These are phyloP conservation scores for Ceriops decandra DNA, from an alignment of 345 rosid genomes.

Conservation along the genomic window DNA sequence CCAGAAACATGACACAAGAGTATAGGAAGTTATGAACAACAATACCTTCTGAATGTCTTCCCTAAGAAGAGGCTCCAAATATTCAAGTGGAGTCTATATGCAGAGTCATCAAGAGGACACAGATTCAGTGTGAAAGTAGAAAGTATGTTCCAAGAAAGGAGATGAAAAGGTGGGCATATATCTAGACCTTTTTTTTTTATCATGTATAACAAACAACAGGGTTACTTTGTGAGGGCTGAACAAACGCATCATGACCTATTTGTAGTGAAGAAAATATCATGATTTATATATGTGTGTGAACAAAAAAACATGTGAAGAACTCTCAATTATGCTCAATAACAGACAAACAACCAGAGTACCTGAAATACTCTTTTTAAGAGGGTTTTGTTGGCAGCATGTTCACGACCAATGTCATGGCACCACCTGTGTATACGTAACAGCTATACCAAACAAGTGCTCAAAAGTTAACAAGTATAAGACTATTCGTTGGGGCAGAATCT, in stretches of 20 bases:
- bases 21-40: neutral
- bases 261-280: neutral
- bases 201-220: conserved; percentile 33
- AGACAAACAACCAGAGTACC: conserved; percentile 10
- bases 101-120: neutral
- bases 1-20: neutral
- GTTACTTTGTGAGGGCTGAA: conserved; percentile 36
- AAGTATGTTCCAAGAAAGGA: neutral
- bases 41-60: conserved; percentile 38
- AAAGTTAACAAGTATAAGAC: neutral
- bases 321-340: neutral
- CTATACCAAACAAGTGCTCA: neutral
- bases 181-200: conserved; percentile 33
- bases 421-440: conserved; percentile 46
- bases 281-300: neutral
- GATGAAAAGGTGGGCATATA: neutral
- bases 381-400: conserved; percentile 37
- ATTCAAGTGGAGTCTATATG: conserved; percentile 30
- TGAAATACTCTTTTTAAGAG: conserved; percentile 35
- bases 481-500: neutral
- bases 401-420: conserved; percentile 55
- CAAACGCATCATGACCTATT: conserved; percentile 34
- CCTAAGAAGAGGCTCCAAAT: conserved; percentile 26
- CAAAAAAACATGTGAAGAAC: neutral
- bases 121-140: neutral